Conservation (phyloP, 371 early-diverging fungal genomes). For the Antonospora locustae region DNA sequence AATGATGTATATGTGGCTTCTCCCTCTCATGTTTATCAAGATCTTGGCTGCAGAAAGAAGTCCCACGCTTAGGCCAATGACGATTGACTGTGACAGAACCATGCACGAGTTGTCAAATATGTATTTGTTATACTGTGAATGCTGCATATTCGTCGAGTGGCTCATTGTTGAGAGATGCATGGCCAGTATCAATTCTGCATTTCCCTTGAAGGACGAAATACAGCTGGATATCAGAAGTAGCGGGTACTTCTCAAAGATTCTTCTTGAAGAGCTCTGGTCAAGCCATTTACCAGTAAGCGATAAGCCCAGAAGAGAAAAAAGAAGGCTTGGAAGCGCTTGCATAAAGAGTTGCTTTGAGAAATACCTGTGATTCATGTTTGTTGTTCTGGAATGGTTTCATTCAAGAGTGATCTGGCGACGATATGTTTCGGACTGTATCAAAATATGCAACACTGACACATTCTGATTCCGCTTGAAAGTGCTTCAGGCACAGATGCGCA, state of each 20-base stretch:
- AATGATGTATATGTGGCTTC: not conserved
- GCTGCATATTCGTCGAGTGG: not conserved
- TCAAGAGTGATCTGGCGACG: too few relatives aligned
- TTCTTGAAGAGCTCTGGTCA: conserved; percentile 8
- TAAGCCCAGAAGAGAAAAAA: conserved; percentile 50
- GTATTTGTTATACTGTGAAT: conserved; percentile 31
- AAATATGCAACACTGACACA: too few relatives aligned
- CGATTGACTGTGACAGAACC: conserved; percentile 42
- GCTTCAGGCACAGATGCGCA: too few relatives aligned
- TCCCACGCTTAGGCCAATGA: conserved; percentile 46
- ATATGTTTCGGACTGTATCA: too few relatives aligned
- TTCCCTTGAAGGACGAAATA: conserved; percentile 54
- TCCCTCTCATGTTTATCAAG: conserved; percentile 7
- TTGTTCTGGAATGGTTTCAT: too few relatives aligned
- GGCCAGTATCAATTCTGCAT: conserved; percentile 52
- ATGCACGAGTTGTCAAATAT: conserved; percentile 46
- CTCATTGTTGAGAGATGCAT: conserved; percentile 38
- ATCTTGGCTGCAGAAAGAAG: conserved; percentile 28
- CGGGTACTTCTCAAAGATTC: conserved; percentile 29
- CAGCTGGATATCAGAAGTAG: conserved; percentile 50
- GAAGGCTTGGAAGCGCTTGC: conserved; percentile 42
- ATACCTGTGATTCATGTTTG: too few relatives aligned
- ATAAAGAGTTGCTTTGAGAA: too few relatives aligned
- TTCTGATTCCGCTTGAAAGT: too few relatives aligned
- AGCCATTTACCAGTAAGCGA: conserved; percentile 37